Evolutionary conservation across 164 flowering plant genomes (phyloP).

Genomic region (Chloranthus sessilifolius): DNA sequence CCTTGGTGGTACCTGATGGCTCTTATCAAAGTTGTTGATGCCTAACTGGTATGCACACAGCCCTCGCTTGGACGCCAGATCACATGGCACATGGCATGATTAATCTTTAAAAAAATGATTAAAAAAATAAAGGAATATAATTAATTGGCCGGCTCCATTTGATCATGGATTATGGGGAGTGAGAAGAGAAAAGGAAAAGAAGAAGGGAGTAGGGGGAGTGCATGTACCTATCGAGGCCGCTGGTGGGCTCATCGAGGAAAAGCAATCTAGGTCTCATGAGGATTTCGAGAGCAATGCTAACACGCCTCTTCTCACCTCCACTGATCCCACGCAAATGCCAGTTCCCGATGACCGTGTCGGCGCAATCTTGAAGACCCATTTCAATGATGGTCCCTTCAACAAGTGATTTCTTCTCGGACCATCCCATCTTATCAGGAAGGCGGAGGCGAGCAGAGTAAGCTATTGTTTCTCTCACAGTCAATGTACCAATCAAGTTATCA

Average conservation of each 20-base stretch:
- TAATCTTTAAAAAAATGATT: too few species aligned
- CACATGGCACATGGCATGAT: too few species aligned
- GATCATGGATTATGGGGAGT: too few species aligned
- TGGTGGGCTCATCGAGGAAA: constrained; percentile 95
- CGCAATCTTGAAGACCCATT: constrained; percentile 95
- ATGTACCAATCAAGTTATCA: constrained; percentile 79
- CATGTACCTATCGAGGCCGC: constrained; percentile 96
- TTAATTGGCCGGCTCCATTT: too few species aligned
- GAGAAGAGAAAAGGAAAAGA: too few species aligned
- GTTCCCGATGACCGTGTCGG: constrained; percentile 83
- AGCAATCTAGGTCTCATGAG: constrained; percentile 87
- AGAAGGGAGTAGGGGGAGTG: too few species aligned
- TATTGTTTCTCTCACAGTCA: constrained; percentile 87
- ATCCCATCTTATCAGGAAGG: constrained; percentile 72
- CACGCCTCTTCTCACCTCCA: constrained; percentile 90
- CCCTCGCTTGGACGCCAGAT: too few species aligned
- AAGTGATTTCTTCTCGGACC: constrained; percentile 68
- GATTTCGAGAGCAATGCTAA: constrained; percentile 88
- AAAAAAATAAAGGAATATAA: too few species aligned
- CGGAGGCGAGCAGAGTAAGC: constrained; percentile 76
- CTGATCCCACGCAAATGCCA: constrained; percentile 95
- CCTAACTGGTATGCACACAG: too few species aligned
- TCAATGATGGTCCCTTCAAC: constrained; percentile 80
- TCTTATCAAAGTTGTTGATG: too few species aligned
- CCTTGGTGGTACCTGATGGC: too few species aligned